Conservation (phyloP, 75 land plant genomes). For the Azolla pinnata region DNA sequence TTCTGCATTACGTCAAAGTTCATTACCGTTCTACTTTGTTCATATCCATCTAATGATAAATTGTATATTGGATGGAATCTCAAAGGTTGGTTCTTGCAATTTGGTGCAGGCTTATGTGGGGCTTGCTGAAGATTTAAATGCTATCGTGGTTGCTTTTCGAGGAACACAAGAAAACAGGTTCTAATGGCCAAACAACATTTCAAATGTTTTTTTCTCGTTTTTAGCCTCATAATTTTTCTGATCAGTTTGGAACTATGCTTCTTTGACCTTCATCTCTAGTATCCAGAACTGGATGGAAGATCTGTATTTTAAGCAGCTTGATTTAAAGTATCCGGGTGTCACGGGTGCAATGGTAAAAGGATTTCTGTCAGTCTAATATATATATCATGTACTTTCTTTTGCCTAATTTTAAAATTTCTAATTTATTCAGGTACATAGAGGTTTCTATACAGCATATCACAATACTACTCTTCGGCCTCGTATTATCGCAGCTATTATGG, state of each 20-base stretch:
- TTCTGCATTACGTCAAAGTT: too few relatives aligned
- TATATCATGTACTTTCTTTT: not conserved
- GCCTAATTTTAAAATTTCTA: not conserved
- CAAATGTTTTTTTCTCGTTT: not conserved
- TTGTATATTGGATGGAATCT: too few relatives aligned
- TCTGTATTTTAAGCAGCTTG: conserved; percentile 74
- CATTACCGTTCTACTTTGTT: too few relatives aligned
- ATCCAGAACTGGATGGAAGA: conserved; percentile 92
- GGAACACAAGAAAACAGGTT: conserved; percentile 95
- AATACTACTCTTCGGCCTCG: conserved; percentile 72
- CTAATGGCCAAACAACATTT: not conserved
- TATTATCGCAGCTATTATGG: conserved; percentile 49
- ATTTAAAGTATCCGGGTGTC: conserved; percentile 69
- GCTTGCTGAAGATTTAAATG: conserved; percentile 57
- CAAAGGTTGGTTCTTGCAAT: too few relatives aligned
- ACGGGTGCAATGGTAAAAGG: conserved; percentile 74
- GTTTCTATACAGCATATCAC: conserved; percentile 88
- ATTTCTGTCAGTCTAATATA: not conserved
- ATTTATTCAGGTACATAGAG: conserved; percentile 70
- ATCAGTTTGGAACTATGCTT: not conserved
- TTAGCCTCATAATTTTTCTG: not conserved
- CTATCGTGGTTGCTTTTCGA: conserved; percentile 87
- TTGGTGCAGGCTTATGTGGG: conserved; percentile 93
- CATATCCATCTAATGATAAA: too few relatives aligned
- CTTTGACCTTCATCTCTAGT: conserved; percentile 22